Percentiles rank a stretch among this genome's conserved stretches.
These are phyloP conservation scores for Suillus brevipes DNA, from an alignment of 768 basidiomycete species.

Conservation along the genomic window DNA sequence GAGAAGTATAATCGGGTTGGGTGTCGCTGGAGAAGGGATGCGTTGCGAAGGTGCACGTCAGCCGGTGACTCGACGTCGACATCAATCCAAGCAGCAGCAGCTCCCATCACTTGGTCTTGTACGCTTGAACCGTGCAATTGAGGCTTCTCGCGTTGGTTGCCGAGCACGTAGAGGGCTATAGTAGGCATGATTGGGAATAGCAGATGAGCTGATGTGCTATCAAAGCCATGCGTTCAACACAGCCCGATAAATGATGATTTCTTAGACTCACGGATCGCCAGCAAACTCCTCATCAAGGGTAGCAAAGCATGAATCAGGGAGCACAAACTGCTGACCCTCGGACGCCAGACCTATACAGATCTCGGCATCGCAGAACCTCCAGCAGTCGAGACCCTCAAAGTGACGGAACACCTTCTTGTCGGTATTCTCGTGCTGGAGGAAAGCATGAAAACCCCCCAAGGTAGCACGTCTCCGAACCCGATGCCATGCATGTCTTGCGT, in stretches of 20 bases:
- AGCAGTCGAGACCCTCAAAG: slow-evolving; percentile 40
- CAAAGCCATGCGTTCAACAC: not conserved
- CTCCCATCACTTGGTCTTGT: slow-evolving; percentile 18
- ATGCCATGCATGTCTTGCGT: slow-evolving; percentile 26
- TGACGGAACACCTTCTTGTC: slow-evolving; percentile 6
- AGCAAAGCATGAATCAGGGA: slow-evolving; percentile 55
- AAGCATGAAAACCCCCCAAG: slow-evolving; percentile 29
- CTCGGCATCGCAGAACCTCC: slow-evolving; percentile 49
- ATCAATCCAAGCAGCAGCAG: slow-evolving; percentile 39
- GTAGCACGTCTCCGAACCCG: slow-evolving; percentile 29
- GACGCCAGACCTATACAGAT: slow-evolving; percentile 54
- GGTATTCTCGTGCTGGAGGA: slow-evolving; percentile 22
- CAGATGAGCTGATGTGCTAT: slow-evolving; percentile 47
- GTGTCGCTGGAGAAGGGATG: slow-evolving; percentile 56
- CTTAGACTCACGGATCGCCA: slow-evolving; percentile 26
- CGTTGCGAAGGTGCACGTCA: slow-evolving; percentile 63
- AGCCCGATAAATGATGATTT: slow-evolving; percentile 6
- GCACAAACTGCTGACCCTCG: slow-evolving; percentile 57
- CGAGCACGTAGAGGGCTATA: slow-evolving; percentile 54
- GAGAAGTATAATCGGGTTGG: slow-evolving; percentile 52
- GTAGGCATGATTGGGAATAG: slow-evolving; percentile 59
- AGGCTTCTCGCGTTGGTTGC: slow-evolving; percentile 26
- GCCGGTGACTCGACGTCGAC: slow-evolving; percentile 50
- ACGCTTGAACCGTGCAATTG: slow-evolving; percentile 11
- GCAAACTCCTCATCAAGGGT: slow-evolving; percentile 51